These are phyloP conservation scores for Magnolia officinalis DNA, from an alignment of 164 flowering plant genomes.

Conservation along the genomic window DNA sequence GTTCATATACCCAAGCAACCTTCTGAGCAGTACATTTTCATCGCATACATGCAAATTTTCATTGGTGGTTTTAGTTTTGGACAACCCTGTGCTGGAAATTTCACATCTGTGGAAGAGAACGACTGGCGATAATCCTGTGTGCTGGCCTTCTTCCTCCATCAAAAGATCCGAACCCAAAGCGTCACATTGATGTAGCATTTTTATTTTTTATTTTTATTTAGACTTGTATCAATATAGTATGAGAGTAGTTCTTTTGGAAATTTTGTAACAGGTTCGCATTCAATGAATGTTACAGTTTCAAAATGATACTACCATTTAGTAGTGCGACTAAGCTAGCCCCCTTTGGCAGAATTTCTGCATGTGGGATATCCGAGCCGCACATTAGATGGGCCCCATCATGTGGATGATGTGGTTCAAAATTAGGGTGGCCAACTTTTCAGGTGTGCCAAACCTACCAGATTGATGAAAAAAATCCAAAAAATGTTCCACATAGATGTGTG, in stretches of 20 bases:
- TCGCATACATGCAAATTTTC: background rate
- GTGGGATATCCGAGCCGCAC: background rate
- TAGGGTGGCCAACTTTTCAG: no score
- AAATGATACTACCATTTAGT: background rate
- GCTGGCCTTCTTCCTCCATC: background rate
- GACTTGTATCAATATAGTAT: background rate
- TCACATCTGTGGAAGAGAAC: background rate
- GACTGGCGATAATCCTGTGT: background rate
- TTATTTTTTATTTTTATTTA: background rate
- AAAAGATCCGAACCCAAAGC: background rate
- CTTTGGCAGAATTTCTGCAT: background rate
- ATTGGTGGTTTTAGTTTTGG: background rate
- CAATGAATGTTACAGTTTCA: background rate
- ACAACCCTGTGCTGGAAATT: background rate
- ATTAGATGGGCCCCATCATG: no score
- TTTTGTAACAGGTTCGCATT: background rate
- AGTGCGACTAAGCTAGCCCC: background rate
- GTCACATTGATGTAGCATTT: background rate
- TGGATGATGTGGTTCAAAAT: no score
- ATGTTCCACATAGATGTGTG: no score
- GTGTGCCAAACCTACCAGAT: no score
- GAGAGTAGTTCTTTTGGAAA: background rate
- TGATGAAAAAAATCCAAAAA: no score
- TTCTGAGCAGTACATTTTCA: constrained; percentile 38
- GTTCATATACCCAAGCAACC: constrained; percentile 68